phyloP scores from a whole-genome alignment of 805 yeast species.

The Wickerhamiella spandovensis region DNA sequence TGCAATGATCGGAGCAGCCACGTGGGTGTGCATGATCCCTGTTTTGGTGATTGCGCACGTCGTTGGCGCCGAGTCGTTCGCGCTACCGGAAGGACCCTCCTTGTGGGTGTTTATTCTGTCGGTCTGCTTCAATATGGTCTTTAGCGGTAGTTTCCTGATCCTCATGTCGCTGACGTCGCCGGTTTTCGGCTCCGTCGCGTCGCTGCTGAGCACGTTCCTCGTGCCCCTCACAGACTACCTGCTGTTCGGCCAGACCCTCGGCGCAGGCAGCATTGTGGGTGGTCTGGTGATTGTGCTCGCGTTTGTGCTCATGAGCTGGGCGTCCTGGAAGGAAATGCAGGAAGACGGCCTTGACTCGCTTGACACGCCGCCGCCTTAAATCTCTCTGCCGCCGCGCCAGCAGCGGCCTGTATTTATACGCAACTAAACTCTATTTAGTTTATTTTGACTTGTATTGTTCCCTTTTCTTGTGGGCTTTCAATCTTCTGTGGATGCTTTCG shows the following conservation, averaged over 20 bases:
- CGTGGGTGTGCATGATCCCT: conserved; percentile 37
- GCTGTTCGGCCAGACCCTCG: conserved; percentile 45
- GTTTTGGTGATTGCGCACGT: conserved; percentile 38
- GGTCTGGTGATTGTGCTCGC: conserved; percentile 59
- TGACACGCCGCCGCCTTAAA: background rate
- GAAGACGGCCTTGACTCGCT: conserved; percentile 25
- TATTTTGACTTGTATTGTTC: too few species aligned
- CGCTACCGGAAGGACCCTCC: conserved; percentile 31
- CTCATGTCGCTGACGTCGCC: conserved; percentile 79
- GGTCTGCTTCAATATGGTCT: conserved; percentile 47
- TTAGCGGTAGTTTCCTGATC: conserved; percentile 59
- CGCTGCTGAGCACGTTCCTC: conserved; percentile 61
- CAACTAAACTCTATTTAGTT: too few species aligned
- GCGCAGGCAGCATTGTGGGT: conserved; percentile 48
- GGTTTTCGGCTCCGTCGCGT: conserved; percentile 54
- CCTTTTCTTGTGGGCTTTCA: too few species aligned
- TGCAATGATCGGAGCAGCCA: conserved; percentile 48
- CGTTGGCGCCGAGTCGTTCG: conserved; percentile 44
- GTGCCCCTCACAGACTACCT: conserved; percentile 70
- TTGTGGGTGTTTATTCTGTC: conserved; percentile 41
- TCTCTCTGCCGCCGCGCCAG: background rate
- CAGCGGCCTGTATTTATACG: background rate
- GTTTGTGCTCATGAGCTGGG: conserved; percentile 37
- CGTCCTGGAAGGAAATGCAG: conserved; percentile 24
- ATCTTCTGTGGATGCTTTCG: too few species aligned